Base-by-base conservation (phyloP, 345 rosid species). In the Gossypium thurberi region DNA sequence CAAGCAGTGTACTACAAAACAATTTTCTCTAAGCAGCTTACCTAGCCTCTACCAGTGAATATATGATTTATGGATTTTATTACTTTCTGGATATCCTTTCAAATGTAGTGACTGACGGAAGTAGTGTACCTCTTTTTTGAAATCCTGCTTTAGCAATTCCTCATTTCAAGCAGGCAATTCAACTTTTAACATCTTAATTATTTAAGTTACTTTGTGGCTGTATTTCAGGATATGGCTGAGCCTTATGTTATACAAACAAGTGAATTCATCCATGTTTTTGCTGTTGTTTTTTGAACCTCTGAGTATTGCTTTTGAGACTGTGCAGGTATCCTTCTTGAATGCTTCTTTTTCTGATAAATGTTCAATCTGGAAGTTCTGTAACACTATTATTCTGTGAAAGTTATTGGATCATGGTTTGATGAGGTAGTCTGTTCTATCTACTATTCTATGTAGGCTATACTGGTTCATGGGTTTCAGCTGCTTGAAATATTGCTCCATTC, bases 221-320 rank as follows among this genome's bases (percentile, higher is more conserved):
- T 14, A 15, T 47, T 67, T 58, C 72, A 69, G 72, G 72, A 69
- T 69, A 28, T 69, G 46, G 46, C 59, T 33, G 25, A 69, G 72
- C 59, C 33, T 69, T 28, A 2, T 69, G 25, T 10, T 69, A 51
- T 51, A 69, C 60, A 51, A 10, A 51, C 9, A 17, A 51, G 17
- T 69, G 72, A 69, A 69, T 69, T 69, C 72, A 69, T 69, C 72
- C 20, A 69, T 69, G 60, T 69, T 69, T 69, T 21, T 69, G 72
- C 72, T 69, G 43, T 69, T 69, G 72, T 51, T 69, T 69, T 69
- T 69, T 69, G 72, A 69, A 59, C 72, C 72, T 51, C 60, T 69
- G 26, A 69, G 72, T 69, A 69, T 69, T 28, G 72, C 72, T 50
- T 69, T 69, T 69, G 72, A 69, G 72, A 69, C 72, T 25, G n/a